phyloP scores from a whole-genome alignment of 2,329 filamentous ascomycete genomes.

The Fusarium sp. region DNA sequence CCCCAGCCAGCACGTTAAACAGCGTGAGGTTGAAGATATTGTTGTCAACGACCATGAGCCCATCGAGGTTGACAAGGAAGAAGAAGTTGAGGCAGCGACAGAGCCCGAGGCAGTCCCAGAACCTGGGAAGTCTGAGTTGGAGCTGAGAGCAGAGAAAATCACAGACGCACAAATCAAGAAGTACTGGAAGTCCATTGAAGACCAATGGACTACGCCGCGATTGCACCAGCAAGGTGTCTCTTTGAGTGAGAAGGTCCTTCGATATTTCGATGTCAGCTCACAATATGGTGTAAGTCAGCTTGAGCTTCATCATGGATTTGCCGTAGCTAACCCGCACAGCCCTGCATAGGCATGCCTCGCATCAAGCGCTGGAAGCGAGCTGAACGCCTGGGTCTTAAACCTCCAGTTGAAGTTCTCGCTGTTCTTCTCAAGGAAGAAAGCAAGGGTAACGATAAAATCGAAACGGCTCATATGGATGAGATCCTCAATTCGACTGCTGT shows the following conservation, averaged over 20 bases:
- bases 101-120: slow-evolving; percentile 43
- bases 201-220: slow-evolving; percentile 72
- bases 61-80: slow-evolving; percentile 39
- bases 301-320: not conserved
- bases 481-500: slow-evolving; percentile 64
- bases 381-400: slow-evolving; percentile 82
- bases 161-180: slow-evolving; percentile 75
- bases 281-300: slow-evolving; percentile 87
- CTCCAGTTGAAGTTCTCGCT: slow-evolving; percentile 89
- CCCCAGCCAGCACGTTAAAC: slow-evolving; percentile 38
- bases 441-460: slow-evolving; percentile 62
- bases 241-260: slow-evolving; percentile 84
- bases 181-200: slow-evolving; percentile 84
- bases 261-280: slow-evolving; percentile 91
- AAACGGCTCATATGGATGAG: slow-evolving; percentile 81
- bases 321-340: slow-evolving; percentile 56
- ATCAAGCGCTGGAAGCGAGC: slow-evolving; percentile 90
- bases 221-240: slow-evolving; percentile 83
- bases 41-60: slow-evolving; percentile 33
- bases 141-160: slow-evolving; percentile 72
- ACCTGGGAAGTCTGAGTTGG: slow-evolving; percentile 60
- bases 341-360: slow-evolving; percentile 86
- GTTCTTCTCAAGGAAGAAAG: slow-evolving; percentile 80
- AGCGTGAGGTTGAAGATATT: slow-evolving; percentile 32
- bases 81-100: slow-evolving; percentile 21